Evolutionary conservation across 306 rosid genomes (phyloP).

Genomic region (Biancaea sappan): DNA sequence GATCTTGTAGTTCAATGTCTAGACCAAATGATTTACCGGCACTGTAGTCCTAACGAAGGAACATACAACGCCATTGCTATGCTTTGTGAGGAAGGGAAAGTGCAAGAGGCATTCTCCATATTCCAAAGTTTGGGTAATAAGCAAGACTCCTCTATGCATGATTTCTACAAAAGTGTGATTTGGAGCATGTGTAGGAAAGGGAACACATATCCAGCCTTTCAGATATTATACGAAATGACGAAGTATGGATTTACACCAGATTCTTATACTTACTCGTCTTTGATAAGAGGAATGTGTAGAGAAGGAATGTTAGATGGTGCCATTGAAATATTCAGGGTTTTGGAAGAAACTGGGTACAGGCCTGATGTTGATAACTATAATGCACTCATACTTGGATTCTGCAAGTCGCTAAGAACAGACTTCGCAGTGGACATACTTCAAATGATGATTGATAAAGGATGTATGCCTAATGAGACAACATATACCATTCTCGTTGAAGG

Average conservation of each 20-base stretch:
- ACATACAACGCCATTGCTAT: slow-evolving; percentile 76
- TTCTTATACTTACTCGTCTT: slow-evolving; percentile 73
- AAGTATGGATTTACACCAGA: slow-evolving; percentile 78
- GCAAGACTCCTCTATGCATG: slow-evolving; percentile 53
- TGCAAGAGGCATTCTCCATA: slow-evolving; percentile 69
- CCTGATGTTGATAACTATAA: slow-evolving; percentile 76
- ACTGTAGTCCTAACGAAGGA: slow-evolving; percentile 70
- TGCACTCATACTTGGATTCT: slow-evolving; percentile 74
- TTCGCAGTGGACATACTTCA: slow-evolving; percentile 60
- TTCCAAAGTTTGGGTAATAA: slow-evolving; percentile 66
- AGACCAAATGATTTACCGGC: slow-evolving; percentile 67
- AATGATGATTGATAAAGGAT: slow-evolving; percentile 70
- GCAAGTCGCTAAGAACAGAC: slow-evolving; percentile 73
- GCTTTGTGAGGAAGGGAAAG: slow-evolving; percentile 75
- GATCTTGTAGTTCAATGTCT: slow-evolving; percentile 69
- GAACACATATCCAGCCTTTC: slow-evolving; percentile 83
- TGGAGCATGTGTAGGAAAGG: slow-evolving; percentile 80
- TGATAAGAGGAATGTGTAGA: slow-evolving; percentile 83
- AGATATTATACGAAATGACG: slow-evolving; percentile 80
- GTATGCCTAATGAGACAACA: slow-evolving; percentile 76
- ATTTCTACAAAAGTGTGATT: slow-evolving; percentile 64
- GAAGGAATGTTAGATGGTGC: slow-evolving; percentile 90
- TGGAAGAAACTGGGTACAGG: slow-evolving; percentile 64
- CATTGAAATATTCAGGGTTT: slow-evolving; percentile 64
- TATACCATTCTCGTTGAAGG: slow-evolving; percentile 84